Percentiles rank a stretch among this genome's conserved stretches.
phyloP scores from a whole-genome alignment of 2,329 filamentous ascomycete genomes.

The Colletotrichum lini region DNA sequence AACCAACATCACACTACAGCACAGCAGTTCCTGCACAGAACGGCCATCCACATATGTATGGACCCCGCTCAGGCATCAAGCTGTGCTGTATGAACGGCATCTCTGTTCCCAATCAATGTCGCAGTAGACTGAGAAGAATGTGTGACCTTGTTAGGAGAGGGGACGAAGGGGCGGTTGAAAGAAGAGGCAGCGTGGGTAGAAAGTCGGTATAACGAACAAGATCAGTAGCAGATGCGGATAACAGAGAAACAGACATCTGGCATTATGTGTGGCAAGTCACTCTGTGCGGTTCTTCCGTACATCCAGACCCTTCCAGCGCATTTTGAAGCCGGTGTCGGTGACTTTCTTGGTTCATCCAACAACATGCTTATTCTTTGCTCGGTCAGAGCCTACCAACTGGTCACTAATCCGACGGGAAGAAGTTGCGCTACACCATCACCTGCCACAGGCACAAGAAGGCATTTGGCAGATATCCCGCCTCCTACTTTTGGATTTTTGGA shows the following conservation, averaged over 20 bases:
- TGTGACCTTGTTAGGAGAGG: background rate
- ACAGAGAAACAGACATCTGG: slow-evolving; percentile 31
- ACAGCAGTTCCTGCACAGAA: background rate
- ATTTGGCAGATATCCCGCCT: slow-evolving; percentile 17
- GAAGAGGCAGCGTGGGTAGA: slow-evolving; percentile 14
- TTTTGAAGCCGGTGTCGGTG: slow-evolving; percentile 11
- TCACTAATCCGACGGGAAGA: slow-evolving; percentile 19
- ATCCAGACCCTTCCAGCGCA: slow-evolving; percentile 26
- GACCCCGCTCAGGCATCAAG: slow-evolving; percentile 21
- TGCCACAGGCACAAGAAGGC: slow-evolving; percentile 19
- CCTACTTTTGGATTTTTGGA: slow-evolving; percentile 6
- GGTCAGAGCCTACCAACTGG: slow-evolving; percentile 17
- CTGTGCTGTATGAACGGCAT: slow-evolving; percentile 14
- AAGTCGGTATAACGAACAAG: slow-evolving; percentile 22
- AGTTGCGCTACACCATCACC: slow-evolving; percentile 22
- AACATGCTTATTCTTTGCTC: slow-evolving; percentile 2
- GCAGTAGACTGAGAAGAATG: slow-evolving; percentile 2
- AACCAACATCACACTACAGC: background rate
- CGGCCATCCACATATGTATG: background rate
- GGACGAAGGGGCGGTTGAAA: slow-evolving; percentile 17
- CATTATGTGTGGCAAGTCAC: slow-evolving; percentile 32
- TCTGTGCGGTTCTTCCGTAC: background rate
- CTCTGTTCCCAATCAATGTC: slow-evolving; percentile 15
- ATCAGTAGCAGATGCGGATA: slow-evolving; percentile 13
- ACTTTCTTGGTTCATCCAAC: background rate